Percentiles rank a stretch among this genome's conserved stretches.
Evolutionary conservation across 2,329 filamentous ascomycete species (phyloP).

Genomic region (Colletotrichum gigasporum): DNA sequence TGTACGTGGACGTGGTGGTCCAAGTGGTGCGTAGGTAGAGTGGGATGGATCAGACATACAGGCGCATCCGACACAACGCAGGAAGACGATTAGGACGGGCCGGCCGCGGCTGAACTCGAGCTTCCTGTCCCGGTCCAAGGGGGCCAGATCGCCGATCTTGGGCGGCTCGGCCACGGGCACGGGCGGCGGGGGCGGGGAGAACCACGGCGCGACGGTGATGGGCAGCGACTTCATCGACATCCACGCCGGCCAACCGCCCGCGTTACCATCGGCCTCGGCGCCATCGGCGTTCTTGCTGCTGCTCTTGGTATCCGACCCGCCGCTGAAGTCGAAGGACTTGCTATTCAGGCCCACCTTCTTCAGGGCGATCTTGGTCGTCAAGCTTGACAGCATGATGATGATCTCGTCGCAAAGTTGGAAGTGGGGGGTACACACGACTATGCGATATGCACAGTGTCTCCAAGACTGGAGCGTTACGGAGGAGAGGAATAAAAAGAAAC

Average conservation of each 20-base stretch:
- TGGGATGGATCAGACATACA: constrained; percentile 49
- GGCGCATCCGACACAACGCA: constrained; percentile 65
- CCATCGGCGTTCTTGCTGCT: constrained; percentile 38
- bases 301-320: constrained; percentile 43
- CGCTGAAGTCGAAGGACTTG: constrained; percentile 56
- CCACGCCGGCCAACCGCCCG: constrained; percentile 54
- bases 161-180: constrained; percentile 56
- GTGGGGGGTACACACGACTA: background rate
- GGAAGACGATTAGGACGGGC: constrained; percentile 58
- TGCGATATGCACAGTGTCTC: background rate
- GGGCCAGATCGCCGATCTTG: constrained; percentile 57
- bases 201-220: constrained; percentile 63
- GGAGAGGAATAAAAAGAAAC: background rate
- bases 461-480: background rate
- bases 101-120: constrained; percentile 54
- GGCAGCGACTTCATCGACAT: constrained; percentile 60
- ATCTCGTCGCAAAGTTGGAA: constrained; percentile 6
- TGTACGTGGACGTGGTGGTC: constrained; percentile 5
- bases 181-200: constrained; percentile 60
- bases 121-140: constrained; percentile 55
- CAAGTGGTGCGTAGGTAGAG: too few species aligned
- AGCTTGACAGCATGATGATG: constrained; percentile 61
- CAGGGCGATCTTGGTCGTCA: constrained; percentile 67
- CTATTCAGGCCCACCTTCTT: constrained; percentile 64
- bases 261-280: constrained; percentile 32